phyloP scores from a whole-genome alignment of 2,329 filamentous ascomycete species.

The Alternaria arborescens region DNA sequence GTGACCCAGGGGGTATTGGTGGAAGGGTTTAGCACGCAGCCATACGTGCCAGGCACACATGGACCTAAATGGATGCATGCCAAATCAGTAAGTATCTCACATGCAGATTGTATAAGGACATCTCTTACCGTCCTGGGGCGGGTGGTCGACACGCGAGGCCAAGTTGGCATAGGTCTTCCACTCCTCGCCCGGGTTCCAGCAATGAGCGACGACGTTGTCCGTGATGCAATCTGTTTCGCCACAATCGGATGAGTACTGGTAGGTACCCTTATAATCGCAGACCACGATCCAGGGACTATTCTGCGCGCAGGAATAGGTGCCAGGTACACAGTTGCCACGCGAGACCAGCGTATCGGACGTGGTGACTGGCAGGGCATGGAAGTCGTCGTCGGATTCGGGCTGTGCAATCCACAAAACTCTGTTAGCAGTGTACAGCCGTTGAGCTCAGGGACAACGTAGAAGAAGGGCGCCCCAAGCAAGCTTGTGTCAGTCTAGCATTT shows the following conservation, averaged over 20 bases:
- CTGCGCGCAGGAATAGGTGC: background rate
- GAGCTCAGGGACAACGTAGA: background rate
- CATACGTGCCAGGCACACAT: background rate
- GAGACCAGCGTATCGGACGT: background rate
- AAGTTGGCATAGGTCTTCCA: background rate
- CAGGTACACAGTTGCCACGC: background rate
- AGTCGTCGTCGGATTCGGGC: background rate
- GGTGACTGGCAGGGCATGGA: background rate
- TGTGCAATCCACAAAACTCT: background rate
- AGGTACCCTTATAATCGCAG: conserved; percentile 3
- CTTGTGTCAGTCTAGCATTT: background rate
- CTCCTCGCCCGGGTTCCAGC: conserved; percentile 4
- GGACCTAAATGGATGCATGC: background rate
- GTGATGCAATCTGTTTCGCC: background rate
- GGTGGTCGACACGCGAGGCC: background rate
- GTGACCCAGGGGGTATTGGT: background rate
- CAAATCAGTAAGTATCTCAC: background rate
- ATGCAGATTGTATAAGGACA: background rate
- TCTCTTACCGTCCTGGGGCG: background rate
- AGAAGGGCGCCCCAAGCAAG: background rate
- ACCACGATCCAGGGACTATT: conserved; percentile 2
- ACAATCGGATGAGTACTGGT: conserved; percentile 5
- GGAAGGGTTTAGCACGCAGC: background rate
- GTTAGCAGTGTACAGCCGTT: background rate
- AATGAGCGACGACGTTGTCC: conserved; percentile 1